A percentile compares a stretch with the other conserved stretches of the same genome.
Conservation (phyloP, 2,329 filamentous ascomycete genomes). For the Neofusicoccum parvum region DNA sequence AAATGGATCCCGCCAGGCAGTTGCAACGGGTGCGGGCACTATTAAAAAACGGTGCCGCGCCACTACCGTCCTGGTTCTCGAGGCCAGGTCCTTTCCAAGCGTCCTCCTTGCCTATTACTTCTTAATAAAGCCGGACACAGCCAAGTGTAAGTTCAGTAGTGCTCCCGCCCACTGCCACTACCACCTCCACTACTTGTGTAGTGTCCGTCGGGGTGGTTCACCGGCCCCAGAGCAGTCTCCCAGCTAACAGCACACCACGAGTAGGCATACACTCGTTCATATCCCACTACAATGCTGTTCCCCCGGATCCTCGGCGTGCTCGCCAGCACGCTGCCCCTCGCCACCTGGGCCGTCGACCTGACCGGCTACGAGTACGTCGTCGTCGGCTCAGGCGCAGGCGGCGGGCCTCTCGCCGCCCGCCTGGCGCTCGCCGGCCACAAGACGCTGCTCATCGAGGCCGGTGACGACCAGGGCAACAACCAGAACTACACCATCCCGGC, state of each 20-base stretch:
- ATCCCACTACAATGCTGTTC: not conserved
- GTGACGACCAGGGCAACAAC: slow-evolving; percentile 56
- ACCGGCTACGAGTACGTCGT: slow-evolving; percentile 62
- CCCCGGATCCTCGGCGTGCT: slow-evolving; percentile 2
- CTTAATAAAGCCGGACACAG: not conserved
- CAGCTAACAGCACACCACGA: not conserved
- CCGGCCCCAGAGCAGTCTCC: not conserved
- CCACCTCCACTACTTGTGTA: too few species aligned
- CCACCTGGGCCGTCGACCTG: not conserved
- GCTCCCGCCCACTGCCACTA: not conserved
- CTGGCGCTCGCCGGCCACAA: slow-evolving; percentile 61
- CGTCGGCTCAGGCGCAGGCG: slow-evolving; percentile 62
- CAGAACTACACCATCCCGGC: slow-evolving; percentile 58
- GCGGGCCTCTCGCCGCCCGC: slow-evolving; percentile 60
- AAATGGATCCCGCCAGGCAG: not conserved
- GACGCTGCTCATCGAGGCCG: slow-evolving; percentile 62
- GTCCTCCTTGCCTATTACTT: not conserved
- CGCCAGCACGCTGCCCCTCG: not conserved
- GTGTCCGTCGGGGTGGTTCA: too few species aligned
- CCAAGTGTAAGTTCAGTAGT: not conserved
- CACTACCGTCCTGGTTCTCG: not conserved
- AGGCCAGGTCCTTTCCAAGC: slow-evolving; percentile 1
- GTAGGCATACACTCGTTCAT: slow-evolving; percentile 10
- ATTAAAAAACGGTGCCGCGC: not conserved
- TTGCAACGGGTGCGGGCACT: not conserved